These are phyloP conservation scores for Malassezia slooffiae DNA, from an alignment of 1,284 basidiomycete species.

Conservation along the genomic window DNA sequence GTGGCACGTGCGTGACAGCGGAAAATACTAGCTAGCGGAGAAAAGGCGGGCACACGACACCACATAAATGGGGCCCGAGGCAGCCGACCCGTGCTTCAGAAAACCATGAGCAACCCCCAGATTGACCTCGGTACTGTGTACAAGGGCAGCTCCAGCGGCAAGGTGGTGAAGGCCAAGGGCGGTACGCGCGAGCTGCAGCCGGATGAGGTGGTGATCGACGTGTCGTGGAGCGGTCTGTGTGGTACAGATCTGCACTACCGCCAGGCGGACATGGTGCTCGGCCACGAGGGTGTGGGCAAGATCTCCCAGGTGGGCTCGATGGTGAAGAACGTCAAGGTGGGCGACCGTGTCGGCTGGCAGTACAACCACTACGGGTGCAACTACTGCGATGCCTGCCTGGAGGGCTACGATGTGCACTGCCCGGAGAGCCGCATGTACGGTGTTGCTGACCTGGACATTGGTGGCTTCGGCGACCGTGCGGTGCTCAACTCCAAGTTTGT, in stretches of 20 bases:
- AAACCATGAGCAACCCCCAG: too few relatives aligned
- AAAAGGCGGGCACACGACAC: too few relatives aligned
- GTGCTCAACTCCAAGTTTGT: slow-evolving; percentile 34
- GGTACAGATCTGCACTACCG: slow-evolving; percentile 37
- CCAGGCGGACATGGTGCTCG: slow-evolving; percentile 29
- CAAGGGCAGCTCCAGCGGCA: slow-evolving; percentile 35
- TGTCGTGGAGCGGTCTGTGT: slow-evolving; percentile 37
- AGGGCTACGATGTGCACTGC: slow-evolving; percentile 35
- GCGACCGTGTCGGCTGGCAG: slow-evolving; percentile 41
- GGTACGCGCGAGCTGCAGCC: slow-evolving; percentile 14
- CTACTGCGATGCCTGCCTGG: slow-evolving; percentile 32
- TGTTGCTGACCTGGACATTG: slow-evolving; percentile 27
- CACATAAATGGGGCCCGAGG: too few relatives aligned
- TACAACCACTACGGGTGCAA: slow-evolving; percentile 36
- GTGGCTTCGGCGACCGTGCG: slow-evolving; percentile 34
- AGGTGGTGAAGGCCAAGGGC: slow-evolving; percentile 29
- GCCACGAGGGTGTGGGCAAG: slow-evolving; percentile 42
- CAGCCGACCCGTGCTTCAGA: too few relatives aligned
- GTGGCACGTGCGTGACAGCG: too few relatives aligned
- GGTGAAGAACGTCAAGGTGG: slow-evolving; percentile 28
- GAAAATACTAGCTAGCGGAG: too few relatives aligned
- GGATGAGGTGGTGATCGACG: slow-evolving; percentile 36
- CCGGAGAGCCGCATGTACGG: slow-evolving; percentile 30
- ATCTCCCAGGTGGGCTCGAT: slow-evolving; percentile 32
- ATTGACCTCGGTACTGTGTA: slow-evolving; percentile 33